phyloP scores from a whole-genome alignment of 805 yeast genomes.

The Sugiyamaella chiloensis region DNA sequence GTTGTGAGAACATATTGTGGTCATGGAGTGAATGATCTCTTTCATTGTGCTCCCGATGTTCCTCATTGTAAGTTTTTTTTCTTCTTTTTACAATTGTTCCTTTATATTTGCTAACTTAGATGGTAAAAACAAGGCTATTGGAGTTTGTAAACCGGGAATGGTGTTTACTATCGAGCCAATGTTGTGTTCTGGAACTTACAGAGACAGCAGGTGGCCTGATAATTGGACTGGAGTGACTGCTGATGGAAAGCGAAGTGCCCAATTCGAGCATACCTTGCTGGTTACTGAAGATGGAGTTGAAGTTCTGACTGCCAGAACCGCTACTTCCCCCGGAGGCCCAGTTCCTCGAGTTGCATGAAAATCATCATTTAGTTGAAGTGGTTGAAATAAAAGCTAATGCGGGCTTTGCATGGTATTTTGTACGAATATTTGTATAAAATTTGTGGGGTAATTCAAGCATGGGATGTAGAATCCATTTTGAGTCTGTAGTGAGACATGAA shows the following conservation, averaged over 20 bases:
- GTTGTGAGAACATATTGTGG: conserved; percentile 92
- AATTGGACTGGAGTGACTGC: conserved; percentile 89
- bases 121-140: conserved; percentile 87
- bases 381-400: neutral
- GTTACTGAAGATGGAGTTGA: conserved; percentile 94
- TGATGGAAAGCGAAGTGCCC: conserved; percentile 89
- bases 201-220: conserved; percentile 92
- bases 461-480: too few relatives aligned
- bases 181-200: conserved; percentile 81
- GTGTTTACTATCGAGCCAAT: conserved; percentile 97
- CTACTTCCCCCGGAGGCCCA: conserved; percentile 83
- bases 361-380: conserved; percentile 2
- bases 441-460: too few relatives aligned
- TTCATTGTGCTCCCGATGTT: conserved; percentile 89
- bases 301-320: conserved; percentile 77
- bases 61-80: conserved; percentile 57
- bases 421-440: too few relatives aligned
- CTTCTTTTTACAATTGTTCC: neutral
- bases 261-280: conserved; percentile 85
- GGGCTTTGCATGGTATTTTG: neutral
- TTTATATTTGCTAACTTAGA: conserved; percentile 29
- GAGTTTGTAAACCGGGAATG: conserved; percentile 93
- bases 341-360: conserved; percentile 15
- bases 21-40: conserved; percentile 82
- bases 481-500: too few relatives aligned